Evolutionary conservation across 371 early-diverging fungal genomes (phyloP).

Genomic region (Parasitella parasitica): DNA sequence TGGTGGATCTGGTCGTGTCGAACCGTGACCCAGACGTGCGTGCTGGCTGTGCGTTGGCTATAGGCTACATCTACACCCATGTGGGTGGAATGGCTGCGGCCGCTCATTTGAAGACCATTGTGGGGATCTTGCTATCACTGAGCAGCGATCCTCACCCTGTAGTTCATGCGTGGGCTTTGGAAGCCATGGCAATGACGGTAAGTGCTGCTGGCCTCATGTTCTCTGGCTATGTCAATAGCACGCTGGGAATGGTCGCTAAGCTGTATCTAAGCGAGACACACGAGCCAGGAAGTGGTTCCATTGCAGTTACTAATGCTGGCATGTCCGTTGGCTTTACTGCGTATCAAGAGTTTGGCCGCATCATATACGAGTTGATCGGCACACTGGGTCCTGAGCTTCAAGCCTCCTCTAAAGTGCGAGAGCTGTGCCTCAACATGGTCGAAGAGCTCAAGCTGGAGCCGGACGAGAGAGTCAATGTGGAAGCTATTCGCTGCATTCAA

Average conservation of each 20-base stretch:
- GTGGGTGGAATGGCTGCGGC: conserved; percentile 92
- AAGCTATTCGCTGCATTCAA: conserved; percentile 87
- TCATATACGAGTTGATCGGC: conserved; percentile 86
- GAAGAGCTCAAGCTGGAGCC: conserved; percentile 78
- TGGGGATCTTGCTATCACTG: conserved; percentile 87
- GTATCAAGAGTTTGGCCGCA: conserved; percentile 81
- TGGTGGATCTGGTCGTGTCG: conserved; percentile 87
- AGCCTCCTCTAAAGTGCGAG: conserved; percentile 67
- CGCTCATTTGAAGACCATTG: conserved; percentile 81
- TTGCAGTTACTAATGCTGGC: conserved; percentile 63
- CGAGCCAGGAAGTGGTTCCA: conserved; percentile 67
- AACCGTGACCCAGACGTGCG: conserved; percentile 92
- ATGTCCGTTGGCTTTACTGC: conserved; percentile 60
- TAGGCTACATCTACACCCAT: conserved; percentile 86
- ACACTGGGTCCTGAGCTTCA: conserved; percentile 92
- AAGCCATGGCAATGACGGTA: conserved; percentile 83
- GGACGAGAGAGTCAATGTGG: conserved; percentile 80
- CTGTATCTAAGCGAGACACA: conserved; percentile 88
- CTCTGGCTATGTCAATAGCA: conserved; percentile 84
- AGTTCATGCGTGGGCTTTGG: conserved; percentile 93
- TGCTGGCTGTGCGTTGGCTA: conserved; percentile 87
- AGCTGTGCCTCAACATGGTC: conserved; percentile 74
- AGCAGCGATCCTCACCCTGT: conserved; percentile 90
- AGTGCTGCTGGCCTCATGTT: conserved; percentile 91
- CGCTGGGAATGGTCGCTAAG: conserved; percentile 81